phyloP scores from a whole-genome alignment of 108 stramenopile species.

The Mediolabrus comicus region DNA sequence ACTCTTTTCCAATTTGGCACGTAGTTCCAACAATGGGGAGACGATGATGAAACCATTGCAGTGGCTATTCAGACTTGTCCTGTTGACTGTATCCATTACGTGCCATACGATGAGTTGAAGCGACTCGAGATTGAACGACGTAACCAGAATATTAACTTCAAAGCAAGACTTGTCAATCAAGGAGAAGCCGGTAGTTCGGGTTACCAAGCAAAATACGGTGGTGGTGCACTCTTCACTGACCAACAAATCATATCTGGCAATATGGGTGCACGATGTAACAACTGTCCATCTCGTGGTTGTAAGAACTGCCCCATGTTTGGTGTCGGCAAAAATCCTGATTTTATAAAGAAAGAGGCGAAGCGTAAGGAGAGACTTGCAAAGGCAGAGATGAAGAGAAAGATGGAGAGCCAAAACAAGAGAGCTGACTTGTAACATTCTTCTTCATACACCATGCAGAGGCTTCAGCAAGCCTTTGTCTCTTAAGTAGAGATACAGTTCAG shows the following conservation, averaged over 20 bases:
- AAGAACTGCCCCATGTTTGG: slow-evolving; percentile 89
- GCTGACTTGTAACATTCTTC: slow-evolving; percentile 77
- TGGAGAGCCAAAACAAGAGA: slow-evolving; percentile 89
- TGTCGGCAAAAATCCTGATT: slow-evolving; percentile 89
- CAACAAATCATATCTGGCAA: slow-evolving; percentile 80
- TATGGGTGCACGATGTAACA: slow-evolving; percentile 71
- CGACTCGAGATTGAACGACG: slow-evolving; percentile 81
- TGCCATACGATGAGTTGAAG: slow-evolving; percentile 83
- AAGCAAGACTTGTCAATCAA: slow-evolving; percentile 81
- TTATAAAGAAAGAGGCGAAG: slow-evolving; percentile 62
- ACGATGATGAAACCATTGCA: slow-evolving; percentile 82
- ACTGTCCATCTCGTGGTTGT: slow-evolving; percentile 78
- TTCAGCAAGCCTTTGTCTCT: too few relatives aligned
- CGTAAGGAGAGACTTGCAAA: slow-evolving; percentile 55
- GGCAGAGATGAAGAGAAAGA: slow-evolving; percentile 67
- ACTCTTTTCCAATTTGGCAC: slow-evolving; percentile 85
- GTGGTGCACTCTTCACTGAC: slow-evolving; percentile 59
- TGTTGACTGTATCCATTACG: slow-evolving; percentile 93
- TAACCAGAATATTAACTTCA: slow-evolving; percentile 86
- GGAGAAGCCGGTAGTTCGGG: slow-evolving; percentile 49
- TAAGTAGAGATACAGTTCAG: too few relatives aligned
- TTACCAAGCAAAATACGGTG: slow-evolving; percentile 41
- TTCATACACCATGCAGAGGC: background rate
- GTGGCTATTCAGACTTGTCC: slow-evolving; percentile 91
- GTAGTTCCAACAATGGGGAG: slow-evolving; percentile 93